Evolutionary conservation across 768 basidiomycete genomes (phyloP).

Genomic region (Leccinum boreale): DNA sequence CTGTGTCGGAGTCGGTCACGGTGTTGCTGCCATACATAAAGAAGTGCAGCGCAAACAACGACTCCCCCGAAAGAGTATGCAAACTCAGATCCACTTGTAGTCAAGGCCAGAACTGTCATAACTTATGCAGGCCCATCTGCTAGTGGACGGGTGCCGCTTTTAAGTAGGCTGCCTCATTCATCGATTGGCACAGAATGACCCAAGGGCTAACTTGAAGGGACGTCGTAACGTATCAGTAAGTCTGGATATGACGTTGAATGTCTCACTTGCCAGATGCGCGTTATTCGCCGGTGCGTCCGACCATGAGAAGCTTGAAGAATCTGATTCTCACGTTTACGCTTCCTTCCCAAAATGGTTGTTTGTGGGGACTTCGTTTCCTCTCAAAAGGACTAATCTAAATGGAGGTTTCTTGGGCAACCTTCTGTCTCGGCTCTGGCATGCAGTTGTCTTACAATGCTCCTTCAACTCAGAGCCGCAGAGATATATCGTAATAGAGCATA

Average conservation of each 20-base stretch:
- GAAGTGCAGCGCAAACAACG: not conserved
- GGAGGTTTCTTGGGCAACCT: not conserved
- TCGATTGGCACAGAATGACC: not conserved
- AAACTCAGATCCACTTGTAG: not conserved
- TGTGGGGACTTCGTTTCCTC: too few relatives aligned
- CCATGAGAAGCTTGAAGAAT: too few relatives aligned
- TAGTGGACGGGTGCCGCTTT: not conserved
- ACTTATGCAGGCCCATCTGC: not conserved
- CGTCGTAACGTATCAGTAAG: not conserved
- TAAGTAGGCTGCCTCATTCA: not conserved
- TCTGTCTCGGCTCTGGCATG: not conserved
- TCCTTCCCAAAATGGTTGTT: not conserved
- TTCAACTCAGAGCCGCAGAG: not conserved
- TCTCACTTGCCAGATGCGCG: not conserved
- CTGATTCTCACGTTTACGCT: not conserved
- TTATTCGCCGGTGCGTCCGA: not conserved
- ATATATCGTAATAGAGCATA: not conserved
- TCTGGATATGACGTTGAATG: not conserved
- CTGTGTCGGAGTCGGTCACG: conserved; percentile 6
- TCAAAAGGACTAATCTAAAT: not conserved
- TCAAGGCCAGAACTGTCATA: not conserved
- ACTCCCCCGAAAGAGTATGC: conserved; percentile 6
- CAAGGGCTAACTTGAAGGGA: not conserved
- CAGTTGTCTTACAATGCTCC: not conserved
- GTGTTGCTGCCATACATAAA: conserved; percentile 15